Evolutionary conservation across 306 rosid species (phyloP).

Genomic region (Acacia acuminata): DNA sequence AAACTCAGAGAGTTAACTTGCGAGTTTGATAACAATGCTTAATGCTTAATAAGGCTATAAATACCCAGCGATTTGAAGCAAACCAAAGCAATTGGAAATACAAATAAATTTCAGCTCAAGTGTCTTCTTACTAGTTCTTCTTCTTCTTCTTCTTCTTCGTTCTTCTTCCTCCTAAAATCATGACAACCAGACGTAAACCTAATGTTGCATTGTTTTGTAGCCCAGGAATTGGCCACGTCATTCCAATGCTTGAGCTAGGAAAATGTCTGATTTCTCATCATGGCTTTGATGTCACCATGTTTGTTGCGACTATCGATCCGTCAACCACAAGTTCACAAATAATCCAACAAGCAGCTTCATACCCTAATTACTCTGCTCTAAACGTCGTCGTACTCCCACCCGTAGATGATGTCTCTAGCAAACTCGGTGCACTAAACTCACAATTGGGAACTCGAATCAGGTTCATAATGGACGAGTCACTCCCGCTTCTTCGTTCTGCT

Average conservation of each 20-base stretch:
- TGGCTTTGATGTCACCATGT: background rate
- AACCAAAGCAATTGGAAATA: background rate
- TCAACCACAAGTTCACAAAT: background rate
- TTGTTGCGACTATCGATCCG: background rate
- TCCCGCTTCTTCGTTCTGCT: background rate
- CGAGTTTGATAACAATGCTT: too few species aligned
- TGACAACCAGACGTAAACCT: background rate
- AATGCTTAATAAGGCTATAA: background rate
- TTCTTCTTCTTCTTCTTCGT: background rate
- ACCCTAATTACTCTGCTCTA: background rate
- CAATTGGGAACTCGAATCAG: background rate
- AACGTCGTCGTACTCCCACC: background rate
- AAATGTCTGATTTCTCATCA: background rate
- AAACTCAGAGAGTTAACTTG: too few species aligned
- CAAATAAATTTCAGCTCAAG: background rate
- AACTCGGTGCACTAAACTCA: background rate
- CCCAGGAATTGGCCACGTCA: background rate
- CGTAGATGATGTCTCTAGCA: background rate
- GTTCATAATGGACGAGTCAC: background rate
- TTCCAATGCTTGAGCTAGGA: background rate
- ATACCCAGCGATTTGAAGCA: background rate
- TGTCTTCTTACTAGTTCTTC: background rate
- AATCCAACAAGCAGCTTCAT: background rate
- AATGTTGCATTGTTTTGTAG: background rate
- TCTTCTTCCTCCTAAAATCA: background rate